Conservation (phyloP, 352 stramenopile species). For the Phytophthora pini region DNA sequence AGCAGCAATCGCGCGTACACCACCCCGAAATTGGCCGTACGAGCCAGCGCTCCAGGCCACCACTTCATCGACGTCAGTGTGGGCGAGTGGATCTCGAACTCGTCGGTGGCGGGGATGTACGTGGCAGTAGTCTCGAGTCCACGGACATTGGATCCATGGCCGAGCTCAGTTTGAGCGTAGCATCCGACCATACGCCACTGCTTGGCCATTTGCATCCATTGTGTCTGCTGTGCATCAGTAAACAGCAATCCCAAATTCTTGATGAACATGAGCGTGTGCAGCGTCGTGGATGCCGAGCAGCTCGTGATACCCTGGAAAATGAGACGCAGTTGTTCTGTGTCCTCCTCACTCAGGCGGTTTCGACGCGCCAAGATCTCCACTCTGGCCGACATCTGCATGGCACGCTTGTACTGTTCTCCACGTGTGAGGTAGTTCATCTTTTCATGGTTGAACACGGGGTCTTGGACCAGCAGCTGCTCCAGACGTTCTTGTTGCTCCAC, state of each 20-base stretch:
- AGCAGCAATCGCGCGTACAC: constrained; percentile 91
- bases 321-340: constrained; percentile 59
- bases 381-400: constrained; percentile 60
- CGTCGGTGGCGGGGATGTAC: constrained; percentile 88
- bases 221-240: constrained; percentile 69
- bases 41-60: constrained; percentile 95
- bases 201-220: constrained; percentile 75
- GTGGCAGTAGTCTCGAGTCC: constrained; percentile 96
- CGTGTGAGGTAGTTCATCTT: constrained; percentile 76
- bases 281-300: constrained; percentile 58
- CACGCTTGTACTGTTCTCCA: constrained; percentile 65
- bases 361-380: constrained; percentile 66
- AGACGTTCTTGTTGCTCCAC: constrained; percentile 66
- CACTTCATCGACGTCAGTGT: constrained; percentile 96
- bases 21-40: constrained; percentile 93
- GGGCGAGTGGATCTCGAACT: constrained; percentile 96
- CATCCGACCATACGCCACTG: constrained; percentile 81
- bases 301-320: constrained; percentile 64
- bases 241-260: constrained; percentile 69
- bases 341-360: constrained; percentile 58
- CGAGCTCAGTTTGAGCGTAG: constrained; percentile 91
- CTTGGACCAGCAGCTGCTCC: constrained; percentile 60
- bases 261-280: constrained; percentile 83
- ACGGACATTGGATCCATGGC: constrained; percentile 89
- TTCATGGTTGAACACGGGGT: constrained; percentile 61